Base-by-base conservation (phyloP, 495 filamentous ascomycete genomes). In the Chlorociboria aeruginascens region DNA sequence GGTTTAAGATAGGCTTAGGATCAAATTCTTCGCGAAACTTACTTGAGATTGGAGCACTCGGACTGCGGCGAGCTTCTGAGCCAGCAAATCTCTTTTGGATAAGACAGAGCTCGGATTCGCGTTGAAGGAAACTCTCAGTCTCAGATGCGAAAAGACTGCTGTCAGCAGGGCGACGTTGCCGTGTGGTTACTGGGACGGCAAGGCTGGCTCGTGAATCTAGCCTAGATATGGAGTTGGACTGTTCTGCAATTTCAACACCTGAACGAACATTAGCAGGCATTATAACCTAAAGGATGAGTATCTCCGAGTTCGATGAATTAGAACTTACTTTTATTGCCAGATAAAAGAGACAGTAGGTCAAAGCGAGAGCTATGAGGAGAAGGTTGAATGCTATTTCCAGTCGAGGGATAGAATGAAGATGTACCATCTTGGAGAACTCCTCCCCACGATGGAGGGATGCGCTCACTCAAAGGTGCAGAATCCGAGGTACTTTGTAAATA, bases 11-110 rank as follows among this genome's bases (percentile, higher is more conserved):
- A 17, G 28, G 14, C n/a, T 42, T 29, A 30, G 44, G 32, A 25
- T 54, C 51, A 38, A 56, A 59, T 32, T 55, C 53, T 43, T 59
- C 56, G 25, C 48, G 42, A 32, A 56, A 56, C 20, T 54, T 59
- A 30, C 53, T 59, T 1, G 52, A 55, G 6, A 48, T 42, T 9
- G 56, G 56, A n/a, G 56, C 55, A 35, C 48, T 52, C 10, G 48
- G 44, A 25, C 17, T 43, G 12, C 45, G 36, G 14, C 45, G 12
- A 37, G 44, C 45, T 7, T 49, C 46, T 30, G 36, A 20, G 6
- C 39, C 38, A 20, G 45, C 35, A 36, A 58, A 58, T 17, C 52
- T 31, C 6, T 28, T 28, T 38, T 55, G 31, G 6, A 58, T 16
- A 29, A 39, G n/a, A 13, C 31, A 37, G 12, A 55, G 36, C 35